These are phyloP conservation scores for Penicillium herquei DNA, from an alignment of 495 filamentous ascomycete genomes.

Conservation along the genomic window DNA sequence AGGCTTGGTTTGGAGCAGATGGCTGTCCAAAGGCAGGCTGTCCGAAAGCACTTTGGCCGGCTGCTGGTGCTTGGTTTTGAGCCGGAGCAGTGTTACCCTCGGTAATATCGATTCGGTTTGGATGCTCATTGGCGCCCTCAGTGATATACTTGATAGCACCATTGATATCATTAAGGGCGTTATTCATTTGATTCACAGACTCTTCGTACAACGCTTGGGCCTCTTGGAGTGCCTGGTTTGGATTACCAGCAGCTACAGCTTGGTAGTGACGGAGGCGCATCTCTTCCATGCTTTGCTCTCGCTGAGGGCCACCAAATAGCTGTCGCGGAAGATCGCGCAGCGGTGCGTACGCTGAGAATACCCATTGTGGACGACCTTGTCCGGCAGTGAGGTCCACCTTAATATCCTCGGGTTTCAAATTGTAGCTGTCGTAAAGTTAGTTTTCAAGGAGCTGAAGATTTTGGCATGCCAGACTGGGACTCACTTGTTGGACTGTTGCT, in stretches of 20 bases:
- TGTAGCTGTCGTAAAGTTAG: conserved; percentile 40
- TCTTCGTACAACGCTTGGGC: conserved; percentile 56
- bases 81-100: conserved; percentile 39
- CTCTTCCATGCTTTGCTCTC: conserved; percentile 85
- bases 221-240: conserved; percentile 64
- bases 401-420: conserved; percentile 55
- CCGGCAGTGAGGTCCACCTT: conserved; percentile 57
- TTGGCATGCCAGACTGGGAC: conserved; percentile 2
- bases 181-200: conserved; percentile 67
- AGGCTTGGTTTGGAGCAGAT: neutral
- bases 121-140: conserved; percentile 67
- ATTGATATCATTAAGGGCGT: conserved; percentile 61
- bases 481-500: conserved; percentile 32
- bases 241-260: conserved; percentile 55
- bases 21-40: conserved; percentile 22
- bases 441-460: neutral
- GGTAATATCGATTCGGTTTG: conserved; percentile 75
- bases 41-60: conserved; percentile 23
- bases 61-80: conserved; percentile 11
- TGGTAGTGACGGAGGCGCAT: conserved; percentile 68
- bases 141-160: conserved; percentile 72
- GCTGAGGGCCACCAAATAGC: conserved; percentile 72
- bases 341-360: conserved; percentile 80
- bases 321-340: conserved; percentile 69
- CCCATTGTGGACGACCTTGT: conserved; percentile 70